Evolutionary conservation across 208 protist species (phyloP).

Genomic region (Trypanosoma avium): DNA sequence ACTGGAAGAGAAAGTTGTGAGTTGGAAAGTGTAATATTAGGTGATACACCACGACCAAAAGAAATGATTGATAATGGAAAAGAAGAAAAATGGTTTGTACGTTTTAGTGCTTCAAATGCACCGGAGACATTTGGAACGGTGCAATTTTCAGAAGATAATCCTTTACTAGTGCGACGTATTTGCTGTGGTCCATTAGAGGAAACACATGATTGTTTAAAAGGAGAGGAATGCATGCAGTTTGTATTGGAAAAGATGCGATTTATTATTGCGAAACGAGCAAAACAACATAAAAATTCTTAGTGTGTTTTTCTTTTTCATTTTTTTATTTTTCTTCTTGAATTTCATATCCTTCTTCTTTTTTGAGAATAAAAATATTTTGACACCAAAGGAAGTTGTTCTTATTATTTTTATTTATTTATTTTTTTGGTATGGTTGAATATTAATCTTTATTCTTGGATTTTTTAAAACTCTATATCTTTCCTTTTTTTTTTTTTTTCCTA

Average conservation of each 20-base stretch:
- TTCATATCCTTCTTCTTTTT: background rate
- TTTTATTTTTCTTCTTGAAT: slow-evolving; percentile 5
- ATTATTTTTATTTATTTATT: background rate
- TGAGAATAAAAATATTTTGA: no score
- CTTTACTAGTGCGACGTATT: slow-evolving; percentile 33
- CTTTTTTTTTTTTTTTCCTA: slow-evolving; percentile 10
- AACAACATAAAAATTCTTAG: background rate
- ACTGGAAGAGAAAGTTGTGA: slow-evolving; percentile 41
- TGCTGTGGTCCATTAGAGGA: slow-evolving; percentile 26
- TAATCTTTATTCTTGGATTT: no score
- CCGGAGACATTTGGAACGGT: slow-evolving; percentile 81
- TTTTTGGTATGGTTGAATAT: background rate
- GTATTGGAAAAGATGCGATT: slow-evolving; percentile 23
- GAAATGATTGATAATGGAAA: slow-evolving; percentile 4
- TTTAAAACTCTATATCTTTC: background rate
- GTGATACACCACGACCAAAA: slow-evolving; percentile 32
- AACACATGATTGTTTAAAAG: slow-evolving; percentile 32
- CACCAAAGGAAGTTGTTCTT: no score
- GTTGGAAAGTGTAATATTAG: slow-evolving; percentile 37
- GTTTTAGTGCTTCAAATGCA: slow-evolving; percentile 75
- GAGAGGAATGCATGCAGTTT: slow-evolving; percentile 35
- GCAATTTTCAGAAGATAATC: slow-evolving; percentile 36
- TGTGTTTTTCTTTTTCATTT: slow-evolving; percentile 7
- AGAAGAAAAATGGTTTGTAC: slow-evolving; percentile 53
- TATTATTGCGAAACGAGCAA: slow-evolving; percentile 9